phyloP scores from a whole-genome alignment of 2,329 filamentous ascomycete species.

The Teratosphaeria pseudoeucalypti region DNA sequence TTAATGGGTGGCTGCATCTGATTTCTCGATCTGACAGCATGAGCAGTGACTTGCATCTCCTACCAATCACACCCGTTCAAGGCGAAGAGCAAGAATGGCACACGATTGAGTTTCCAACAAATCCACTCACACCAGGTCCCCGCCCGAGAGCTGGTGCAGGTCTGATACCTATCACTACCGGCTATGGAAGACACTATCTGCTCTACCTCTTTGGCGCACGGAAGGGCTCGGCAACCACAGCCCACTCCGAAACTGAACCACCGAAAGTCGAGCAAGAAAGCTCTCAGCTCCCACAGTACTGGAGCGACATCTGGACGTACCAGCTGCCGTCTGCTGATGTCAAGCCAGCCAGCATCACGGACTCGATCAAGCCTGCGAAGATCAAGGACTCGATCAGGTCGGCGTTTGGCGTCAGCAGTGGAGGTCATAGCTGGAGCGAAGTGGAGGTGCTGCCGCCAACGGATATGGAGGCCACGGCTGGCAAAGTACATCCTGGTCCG shows the following conservation, averaged over 20 bases:
- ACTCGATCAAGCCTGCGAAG: slow-evolving; percentile 30
- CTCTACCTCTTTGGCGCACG: slow-evolving; percentile 32
- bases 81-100: slow-evolving; percentile 28
- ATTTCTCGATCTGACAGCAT: slow-evolving; percentile 26
- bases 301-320: slow-evolving; percentile 36
- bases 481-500: slow-evolving; percentile 36
- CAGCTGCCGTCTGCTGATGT: slow-evolving; percentile 30
- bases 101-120: slow-evolving; percentile 32
- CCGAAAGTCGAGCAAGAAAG: slow-evolving; percentile 5
- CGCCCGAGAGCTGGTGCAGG: slow-evolving; percentile 29
- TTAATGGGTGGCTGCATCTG: slow-evolving; percentile 29
- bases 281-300: slow-evolving; percentile 12
- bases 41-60: slow-evolving; percentile 22
- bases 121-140: slow-evolving; percentile 34
- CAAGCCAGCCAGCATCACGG: slow-evolving; percentile 15
- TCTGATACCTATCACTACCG: slow-evolving; percentile 32
- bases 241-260: slow-evolving; percentile 8
- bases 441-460: slow-evolving; percentile 29
- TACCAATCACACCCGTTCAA: slow-evolving; percentile 9
- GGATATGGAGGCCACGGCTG: slow-evolving; percentile 24
- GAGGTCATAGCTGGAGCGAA: slow-evolving; percentile 33
- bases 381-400: slow-evolving; percentile 35
- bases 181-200: slow-evolving; percentile 35
- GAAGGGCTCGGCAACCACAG: slow-evolving; percentile 4
- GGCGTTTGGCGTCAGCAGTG: slow-evolving; percentile 31